A percentile compares a stretch with the other conserved stretches of the same genome.
phyloP scores from a whole-genome alignment of 306 rosid genomes.

The Trifolium pratense region DNA sequence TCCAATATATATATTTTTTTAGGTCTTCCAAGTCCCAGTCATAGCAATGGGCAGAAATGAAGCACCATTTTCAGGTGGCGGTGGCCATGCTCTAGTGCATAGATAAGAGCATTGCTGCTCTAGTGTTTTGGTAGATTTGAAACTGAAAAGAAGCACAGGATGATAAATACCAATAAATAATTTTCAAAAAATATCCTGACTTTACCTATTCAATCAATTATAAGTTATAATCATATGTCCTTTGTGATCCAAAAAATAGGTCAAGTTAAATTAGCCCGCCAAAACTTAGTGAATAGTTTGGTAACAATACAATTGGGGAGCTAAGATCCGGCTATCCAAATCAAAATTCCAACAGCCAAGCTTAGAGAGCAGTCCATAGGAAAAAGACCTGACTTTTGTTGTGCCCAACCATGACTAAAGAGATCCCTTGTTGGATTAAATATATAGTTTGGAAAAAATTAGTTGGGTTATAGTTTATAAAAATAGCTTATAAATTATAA shows the following conservation, averaged over 20 bases:
- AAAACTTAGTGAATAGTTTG: not conserved
- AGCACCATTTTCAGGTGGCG: not conserved
- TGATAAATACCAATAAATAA: not conserved
- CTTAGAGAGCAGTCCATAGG: no score
- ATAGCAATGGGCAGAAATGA: constrained; percentile 3
- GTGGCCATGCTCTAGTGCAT: not conserved
- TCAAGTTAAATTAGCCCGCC: not conserved
- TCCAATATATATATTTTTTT: not conserved
- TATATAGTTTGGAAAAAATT: not conserved
- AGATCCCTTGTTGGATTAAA: no score
- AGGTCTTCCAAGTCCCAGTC: not conserved
- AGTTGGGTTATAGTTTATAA: not conserved
- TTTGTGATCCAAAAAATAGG: not conserved
- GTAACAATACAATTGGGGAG: no score
- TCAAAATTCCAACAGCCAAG: not conserved
- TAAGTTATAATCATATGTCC: not conserved
- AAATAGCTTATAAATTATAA: not conserved
- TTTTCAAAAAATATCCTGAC: not conserved
- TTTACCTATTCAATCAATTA: not conserved
- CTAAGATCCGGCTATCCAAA: not conserved
- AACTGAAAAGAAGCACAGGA: not conserved
- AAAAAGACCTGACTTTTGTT: no score
- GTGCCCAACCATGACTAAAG: no score
- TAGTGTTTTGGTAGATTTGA: not conserved
- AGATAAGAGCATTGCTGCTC: not conserved